Conservation (phyloP, 106 monocot genomes). For the Dioscorea zingiberensis region DNA sequence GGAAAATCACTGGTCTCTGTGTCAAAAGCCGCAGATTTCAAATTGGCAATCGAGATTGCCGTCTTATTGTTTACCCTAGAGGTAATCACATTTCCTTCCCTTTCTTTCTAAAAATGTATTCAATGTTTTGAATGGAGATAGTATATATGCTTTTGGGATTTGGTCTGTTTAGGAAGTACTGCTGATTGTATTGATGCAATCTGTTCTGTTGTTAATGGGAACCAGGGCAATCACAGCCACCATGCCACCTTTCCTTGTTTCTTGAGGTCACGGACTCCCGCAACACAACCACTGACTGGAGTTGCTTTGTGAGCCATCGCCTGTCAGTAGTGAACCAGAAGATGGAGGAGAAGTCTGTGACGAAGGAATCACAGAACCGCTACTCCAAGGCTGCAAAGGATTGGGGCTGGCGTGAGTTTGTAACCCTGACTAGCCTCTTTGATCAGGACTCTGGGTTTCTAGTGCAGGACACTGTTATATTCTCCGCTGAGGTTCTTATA, state of each 20-base stretch:
- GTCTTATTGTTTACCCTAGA: conserved; percentile 94
- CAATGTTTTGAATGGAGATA: too few species aligned
- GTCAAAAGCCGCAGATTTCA: conserved; percentile 95
- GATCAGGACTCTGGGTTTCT: conserved; percentile 94
- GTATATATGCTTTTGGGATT: too few species aligned
- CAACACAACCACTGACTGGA: conserved; percentile 75
- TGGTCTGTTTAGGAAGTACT: background rate
- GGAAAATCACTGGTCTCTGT: conserved; percentile 90
- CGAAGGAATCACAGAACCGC: conserved; percentile 94
- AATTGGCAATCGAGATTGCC: conserved; percentile 89
- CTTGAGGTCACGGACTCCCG: conserved; percentile 92
- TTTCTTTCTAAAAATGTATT: too few species aligned
- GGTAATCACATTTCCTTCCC: conserved; percentile 27
- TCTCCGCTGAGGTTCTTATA: conserved; percentile 90
- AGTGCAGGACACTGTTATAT: conserved; percentile 86
- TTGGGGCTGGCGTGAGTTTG: conserved; percentile 99
- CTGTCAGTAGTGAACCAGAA: conserved; percentile 90
- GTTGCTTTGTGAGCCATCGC: conserved; percentile 95
- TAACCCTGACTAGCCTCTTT: conserved; percentile 90
- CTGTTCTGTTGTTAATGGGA: background rate
- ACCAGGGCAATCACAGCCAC: conserved; percentile 98
- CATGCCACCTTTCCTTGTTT: conserved; percentile 91
- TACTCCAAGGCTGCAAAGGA: conserved; percentile 97
- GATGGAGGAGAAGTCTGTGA: conserved; percentile 71
- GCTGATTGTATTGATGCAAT: background rate